phyloP scores from a whole-genome alignment of 257 asterid genomes.

The Nicotiana tomentosiformis region DNA sequence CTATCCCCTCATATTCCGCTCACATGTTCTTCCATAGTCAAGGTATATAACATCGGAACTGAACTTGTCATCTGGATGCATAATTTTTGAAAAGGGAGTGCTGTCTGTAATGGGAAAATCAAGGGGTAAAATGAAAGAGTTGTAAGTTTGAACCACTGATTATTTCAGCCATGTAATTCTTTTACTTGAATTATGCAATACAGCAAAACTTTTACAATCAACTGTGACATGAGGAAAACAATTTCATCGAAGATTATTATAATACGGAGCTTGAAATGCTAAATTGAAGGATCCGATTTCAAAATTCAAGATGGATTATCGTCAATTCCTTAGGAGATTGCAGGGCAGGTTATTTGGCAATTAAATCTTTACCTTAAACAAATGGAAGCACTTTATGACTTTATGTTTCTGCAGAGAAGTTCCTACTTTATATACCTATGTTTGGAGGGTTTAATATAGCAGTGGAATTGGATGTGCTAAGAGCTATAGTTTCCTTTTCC shows the following conservation, averaged over 20 bases:
- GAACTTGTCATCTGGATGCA: background rate
- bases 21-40: slow-evolving; percentile 38
- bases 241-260: background rate
- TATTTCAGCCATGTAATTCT: too few relatives aligned
- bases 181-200: background rate
- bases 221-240: background rate
- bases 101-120: too few relatives aligned
- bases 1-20: slow-evolving; percentile 82
- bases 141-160: too few relatives aligned
- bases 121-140: too few relatives aligned
- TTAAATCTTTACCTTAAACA: background rate
- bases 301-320: background rate
- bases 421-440: background rate
- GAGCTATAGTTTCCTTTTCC: too few relatives aligned
- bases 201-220: background rate
- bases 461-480: background rate
- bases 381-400: background rate
- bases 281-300: background rate
- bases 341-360: background rate
- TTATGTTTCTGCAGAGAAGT: background rate
- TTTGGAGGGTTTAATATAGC: background rate
- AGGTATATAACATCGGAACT: slow-evolving; percentile 24
- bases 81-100: background rate
- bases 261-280: background rate
- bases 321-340: background rate